Evolutionary conservation across 1,284 basidiomycete genomes (phyloP).

Genomic region (Sanghuangporus weigelae): DNA sequence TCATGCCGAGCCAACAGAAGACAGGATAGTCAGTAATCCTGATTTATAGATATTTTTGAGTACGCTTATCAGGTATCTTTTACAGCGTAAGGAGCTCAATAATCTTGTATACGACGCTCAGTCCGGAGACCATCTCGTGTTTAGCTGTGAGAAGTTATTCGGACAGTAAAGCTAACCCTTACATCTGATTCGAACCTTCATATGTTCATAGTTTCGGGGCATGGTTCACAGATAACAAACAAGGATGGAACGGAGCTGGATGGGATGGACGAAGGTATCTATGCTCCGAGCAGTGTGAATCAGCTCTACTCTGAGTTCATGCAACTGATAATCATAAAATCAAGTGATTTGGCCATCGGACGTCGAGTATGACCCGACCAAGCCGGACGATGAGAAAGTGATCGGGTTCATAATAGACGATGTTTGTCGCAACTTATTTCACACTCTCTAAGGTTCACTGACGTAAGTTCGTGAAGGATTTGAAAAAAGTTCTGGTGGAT

Average conservation of each 20-base stretch:
- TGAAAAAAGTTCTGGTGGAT: constrained; percentile 15
- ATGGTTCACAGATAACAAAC: constrained; percentile 18
- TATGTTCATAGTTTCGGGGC: constrained; percentile 17
- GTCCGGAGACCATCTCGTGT: constrained; percentile 18
- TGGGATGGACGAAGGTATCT: constrained; percentile 18
- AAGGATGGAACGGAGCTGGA: constrained; percentile 14
- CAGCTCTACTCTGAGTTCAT: not conserved
- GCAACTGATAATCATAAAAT: not conserved
- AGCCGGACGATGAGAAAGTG: not conserved
- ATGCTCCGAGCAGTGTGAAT: not conserved
- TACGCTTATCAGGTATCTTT: not conserved
- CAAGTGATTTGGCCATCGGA: constrained; percentile 17
- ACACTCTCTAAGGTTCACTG: not conserved
- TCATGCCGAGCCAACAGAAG: constrained; percentile 10
- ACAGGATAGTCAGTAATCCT: constrained; percentile 11
- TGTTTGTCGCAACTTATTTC: constrained; percentile 1
- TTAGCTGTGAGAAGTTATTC: constrained; percentile 15
- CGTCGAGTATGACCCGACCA: constrained; percentile 3
- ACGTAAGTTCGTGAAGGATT: not conserved
- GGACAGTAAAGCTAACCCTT: not conserved
- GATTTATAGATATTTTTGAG: not conserved
- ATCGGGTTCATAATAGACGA: constrained; percentile 17
- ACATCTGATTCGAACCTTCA: not conserved
- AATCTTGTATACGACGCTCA: constrained; percentile 17
- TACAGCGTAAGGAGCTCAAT: constrained; percentile 13